Conservation (phyloP, 2,329 filamentous ascomycete genomes). For the Chaetothyriales sp. region DNA sequence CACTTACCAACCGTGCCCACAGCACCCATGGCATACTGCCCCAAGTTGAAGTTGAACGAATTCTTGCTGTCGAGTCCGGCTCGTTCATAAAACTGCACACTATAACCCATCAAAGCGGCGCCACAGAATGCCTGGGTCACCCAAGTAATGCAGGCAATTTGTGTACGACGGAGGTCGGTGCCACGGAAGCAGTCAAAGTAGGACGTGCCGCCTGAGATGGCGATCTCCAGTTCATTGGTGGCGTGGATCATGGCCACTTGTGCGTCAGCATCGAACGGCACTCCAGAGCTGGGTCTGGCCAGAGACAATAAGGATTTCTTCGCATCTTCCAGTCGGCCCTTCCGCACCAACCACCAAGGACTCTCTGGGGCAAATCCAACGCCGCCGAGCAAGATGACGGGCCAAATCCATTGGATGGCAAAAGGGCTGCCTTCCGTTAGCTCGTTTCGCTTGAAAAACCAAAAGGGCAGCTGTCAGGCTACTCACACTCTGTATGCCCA, state of each 20-base stretch:
- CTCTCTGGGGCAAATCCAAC: constrained; percentile 27
- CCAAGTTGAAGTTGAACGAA: constrained; percentile 36
- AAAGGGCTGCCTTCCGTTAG: constrained; percentile 7
- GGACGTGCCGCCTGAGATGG: constrained; percentile 11
- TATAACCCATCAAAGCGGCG: constrained; percentile 19
- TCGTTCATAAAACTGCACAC: constrained; percentile 23
- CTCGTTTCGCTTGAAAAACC: background rate
- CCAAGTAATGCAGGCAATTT: constrained; percentile 26
- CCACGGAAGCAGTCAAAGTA: constrained; percentile 22
- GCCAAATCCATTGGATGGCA: constrained; percentile 37
- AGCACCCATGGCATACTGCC: constrained; percentile 46
- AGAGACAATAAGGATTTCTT: constrained; percentile 20
- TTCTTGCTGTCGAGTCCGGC: constrained; percentile 22
- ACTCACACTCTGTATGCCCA: constrained; percentile 22
- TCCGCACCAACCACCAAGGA: constrained; percentile 28
- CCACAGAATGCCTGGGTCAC: constrained; percentile 22
- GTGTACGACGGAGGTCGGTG: constrained; percentile 25
- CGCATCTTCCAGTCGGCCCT: constrained; percentile 23
- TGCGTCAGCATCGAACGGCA: constrained; percentile 22
- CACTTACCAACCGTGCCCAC: constrained; percentile 37
- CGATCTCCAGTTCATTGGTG: constrained; percentile 23
- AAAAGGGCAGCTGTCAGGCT: constrained; percentile 7
- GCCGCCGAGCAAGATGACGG: constrained; percentile 29
- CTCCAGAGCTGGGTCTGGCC: constrained; percentile 10
- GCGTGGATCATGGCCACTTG: constrained; percentile 26